Conservation (phyloP, 192 early-diverging fungal genomes). For the Jimgerdemannia flammicorona region DNA sequence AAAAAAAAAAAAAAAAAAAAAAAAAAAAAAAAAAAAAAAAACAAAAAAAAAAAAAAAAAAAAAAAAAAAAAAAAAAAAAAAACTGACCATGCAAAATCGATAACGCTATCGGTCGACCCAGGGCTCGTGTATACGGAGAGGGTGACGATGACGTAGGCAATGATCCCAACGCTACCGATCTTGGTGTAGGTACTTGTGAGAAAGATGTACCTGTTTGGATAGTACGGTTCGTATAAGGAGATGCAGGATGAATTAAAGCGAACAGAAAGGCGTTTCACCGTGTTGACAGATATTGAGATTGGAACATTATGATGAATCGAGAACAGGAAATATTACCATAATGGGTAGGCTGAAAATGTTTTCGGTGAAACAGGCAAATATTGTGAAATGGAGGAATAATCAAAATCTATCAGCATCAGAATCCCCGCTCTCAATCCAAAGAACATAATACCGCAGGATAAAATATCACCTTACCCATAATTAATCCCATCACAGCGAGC, state of each 20-base stretch:
- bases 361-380: too few relatives aligned
- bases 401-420: too few relatives aligned
- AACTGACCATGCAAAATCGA: slow-evolving; percentile 27
- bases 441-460: background rate
- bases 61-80: background rate
- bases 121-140: slow-evolving; percentile 20
- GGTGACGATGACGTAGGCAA: slow-evolving; percentile 28
- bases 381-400: too few relatives aligned
- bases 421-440: too few relatives aligned
- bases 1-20: background rate
- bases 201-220: slow-evolving; percentile 19
- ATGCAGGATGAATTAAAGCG: too few relatives aligned
- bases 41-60: background rate
- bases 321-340: background rate
- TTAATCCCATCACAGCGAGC: slow-evolving; percentile 21
- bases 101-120: slow-evolving; percentile 19
- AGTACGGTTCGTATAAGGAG: background rate
- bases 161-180: slow-evolving; percentile 24
- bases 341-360: slow-evolving; percentile 13
- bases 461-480: slow-evolving; percentile 18
- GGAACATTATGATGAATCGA: background rate
- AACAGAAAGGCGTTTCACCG: too few relatives aligned
- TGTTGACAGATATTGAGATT: too few relatives aligned
- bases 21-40: background rate
- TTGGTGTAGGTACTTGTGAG: slow-evolving; percentile 29